phyloP scores from a whole-genome alignment of 2,329 filamentous ascomycete genomes.

The Plenodomus tracheiphilus region DNA sequence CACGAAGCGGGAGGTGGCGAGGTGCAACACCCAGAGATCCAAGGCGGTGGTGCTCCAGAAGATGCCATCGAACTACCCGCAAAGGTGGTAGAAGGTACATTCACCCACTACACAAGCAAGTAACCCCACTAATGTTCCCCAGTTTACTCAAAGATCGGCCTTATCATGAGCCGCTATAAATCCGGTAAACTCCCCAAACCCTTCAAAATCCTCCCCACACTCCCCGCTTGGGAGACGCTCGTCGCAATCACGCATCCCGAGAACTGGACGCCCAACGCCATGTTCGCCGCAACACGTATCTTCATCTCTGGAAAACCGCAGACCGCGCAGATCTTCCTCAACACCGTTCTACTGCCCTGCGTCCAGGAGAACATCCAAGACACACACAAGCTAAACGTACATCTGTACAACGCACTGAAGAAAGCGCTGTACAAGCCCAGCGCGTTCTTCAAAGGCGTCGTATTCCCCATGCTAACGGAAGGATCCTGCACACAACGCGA shows the following conservation, averaged over 20 bases:
- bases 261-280: constrained; percentile 75
- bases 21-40: constrained; percentile 49
- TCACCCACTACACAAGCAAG: neutral
- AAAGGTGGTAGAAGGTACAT: constrained; percentile 74
- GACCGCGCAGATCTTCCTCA: constrained; percentile 82
- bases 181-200: constrained; percentile 96
- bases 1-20: constrained; percentile 72
- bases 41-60: constrained; percentile 64
- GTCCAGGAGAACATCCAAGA: constrained; percentile 95
- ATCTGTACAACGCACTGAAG: constrained; percentile 92
- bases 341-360: constrained; percentile 81
- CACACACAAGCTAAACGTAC: constrained; percentile 91
- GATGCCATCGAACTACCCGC: constrained; percentile 85
- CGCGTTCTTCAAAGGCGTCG: constrained; percentile 93
- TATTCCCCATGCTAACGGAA: constrained; percentile 84
- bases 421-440: constrained; percentile 92
- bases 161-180: constrained; percentile 90
- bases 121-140: constrained; percentile 11
- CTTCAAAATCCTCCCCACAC: constrained; percentile 92
- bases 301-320: constrained; percentile 84
- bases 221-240: constrained; percentile 90
- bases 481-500: constrained; percentile 91
- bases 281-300: constrained; percentile 87
- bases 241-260: constrained; percentile 83
- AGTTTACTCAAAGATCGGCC: constrained; percentile 89